Evolutionary conservation across 805 yeast genomes (phyloP).

Genomic region (Tetrapisispora iriomotensis): DNA sequence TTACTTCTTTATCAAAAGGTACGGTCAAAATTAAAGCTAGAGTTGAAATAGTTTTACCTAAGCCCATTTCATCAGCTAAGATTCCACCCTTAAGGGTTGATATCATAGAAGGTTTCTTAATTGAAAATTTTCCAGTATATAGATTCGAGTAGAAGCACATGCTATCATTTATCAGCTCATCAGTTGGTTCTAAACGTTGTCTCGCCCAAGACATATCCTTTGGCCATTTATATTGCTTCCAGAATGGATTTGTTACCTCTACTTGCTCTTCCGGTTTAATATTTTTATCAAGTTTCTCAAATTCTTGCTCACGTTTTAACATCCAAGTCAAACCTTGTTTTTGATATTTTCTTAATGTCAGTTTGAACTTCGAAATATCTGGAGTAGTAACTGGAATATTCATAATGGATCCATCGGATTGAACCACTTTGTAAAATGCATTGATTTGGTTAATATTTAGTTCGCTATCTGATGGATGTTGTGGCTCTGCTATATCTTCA

Average conservation of each 20-base stretch:
- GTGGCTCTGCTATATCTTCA: background rate
- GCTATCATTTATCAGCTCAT: constrained; percentile 4
- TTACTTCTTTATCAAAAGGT: constrained; percentile 37
- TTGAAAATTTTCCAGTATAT: constrained; percentile 69
- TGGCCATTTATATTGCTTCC: constrained; percentile 80
- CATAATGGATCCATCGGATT: constrained; percentile 46
- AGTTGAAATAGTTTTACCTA: constrained; percentile 86
- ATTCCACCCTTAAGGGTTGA: constrained; percentile 70
- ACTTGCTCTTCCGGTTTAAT: constrained; percentile 17
- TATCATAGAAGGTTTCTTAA: constrained; percentile 54
- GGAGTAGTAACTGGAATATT: constrained; percentile 57
- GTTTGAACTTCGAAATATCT: constrained; percentile 36
- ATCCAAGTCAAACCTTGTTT: constrained; percentile 83
- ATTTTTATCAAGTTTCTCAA: constrained; percentile 22
- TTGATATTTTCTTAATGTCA: constrained; percentile 67
- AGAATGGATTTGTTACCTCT: constrained; percentile 59
- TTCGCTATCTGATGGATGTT: constrained; percentile 28
- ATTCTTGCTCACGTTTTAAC: constrained; percentile 67
- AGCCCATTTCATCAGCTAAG: constrained; percentile 93
- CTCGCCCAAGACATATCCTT: constrained; percentile 33
- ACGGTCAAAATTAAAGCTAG: constrained; percentile 60
- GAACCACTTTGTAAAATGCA: constrained; percentile 63
- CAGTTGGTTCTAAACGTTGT: constrained; percentile 11
- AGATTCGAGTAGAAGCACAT: constrained; percentile 61
- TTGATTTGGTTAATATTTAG: constrained; percentile 46